Conservation (phyloP, 441 rosid genomes). For the Melastoma candidum region DNA sequence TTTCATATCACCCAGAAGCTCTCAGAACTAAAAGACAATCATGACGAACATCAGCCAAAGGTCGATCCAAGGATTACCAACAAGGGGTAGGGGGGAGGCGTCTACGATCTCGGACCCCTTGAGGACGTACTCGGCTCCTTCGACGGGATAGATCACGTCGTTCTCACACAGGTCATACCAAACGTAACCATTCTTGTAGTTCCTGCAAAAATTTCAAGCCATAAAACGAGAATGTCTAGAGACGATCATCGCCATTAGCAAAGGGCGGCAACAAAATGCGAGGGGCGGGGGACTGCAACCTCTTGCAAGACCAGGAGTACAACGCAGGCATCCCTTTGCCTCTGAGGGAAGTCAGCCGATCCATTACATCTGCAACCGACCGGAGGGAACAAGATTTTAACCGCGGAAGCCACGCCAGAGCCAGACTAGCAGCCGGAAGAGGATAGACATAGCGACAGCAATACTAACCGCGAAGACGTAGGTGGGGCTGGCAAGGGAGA, state of each 20-base stretch:
- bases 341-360: constrained; percentile 55
- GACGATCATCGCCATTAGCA: not conserved
- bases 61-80: not conserved
- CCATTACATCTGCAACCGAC: constrained; percentile 42
- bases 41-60: too few species aligned
- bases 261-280: not conserved
- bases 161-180: constrained; percentile 85
- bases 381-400: not conserved
- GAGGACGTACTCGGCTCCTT: constrained; percentile 76
- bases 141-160: constrained; percentile 60
- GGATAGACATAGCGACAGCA: not conserved
- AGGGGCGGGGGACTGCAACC: constrained; percentile 25
- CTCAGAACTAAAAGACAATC: too few species aligned
- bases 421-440: not conserved
- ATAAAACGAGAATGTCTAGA: not conserved
- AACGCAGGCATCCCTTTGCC: constrained; percentile 76
- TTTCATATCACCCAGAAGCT: too few species aligned
- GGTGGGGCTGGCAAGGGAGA: constrained; percentile 48
- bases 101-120: constrained; percentile 78
- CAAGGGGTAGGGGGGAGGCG: constrained; percentile 19
- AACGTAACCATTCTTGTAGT: constrained; percentile 81
- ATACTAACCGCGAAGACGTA: constrained; percentile 62
- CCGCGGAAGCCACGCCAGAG: not conserved
- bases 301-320: constrained; percentile 94
- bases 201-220: constrained; percentile 26